phyloP scores from a whole-genome alignment of 116 monocot genomes.

The Zostera marina region DNA sequence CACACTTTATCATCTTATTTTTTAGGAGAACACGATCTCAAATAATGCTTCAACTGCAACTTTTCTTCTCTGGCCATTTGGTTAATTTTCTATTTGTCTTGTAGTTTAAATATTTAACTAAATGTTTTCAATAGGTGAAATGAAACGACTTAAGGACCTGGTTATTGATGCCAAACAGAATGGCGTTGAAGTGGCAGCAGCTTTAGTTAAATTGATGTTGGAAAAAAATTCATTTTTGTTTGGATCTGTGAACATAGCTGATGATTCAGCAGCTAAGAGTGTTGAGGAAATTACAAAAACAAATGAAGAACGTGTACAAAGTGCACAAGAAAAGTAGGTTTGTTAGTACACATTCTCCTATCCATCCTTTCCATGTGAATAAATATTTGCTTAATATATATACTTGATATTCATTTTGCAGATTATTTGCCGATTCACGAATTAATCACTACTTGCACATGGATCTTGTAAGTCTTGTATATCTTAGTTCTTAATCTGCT shows the following conservation, averaged over 20 bases:
- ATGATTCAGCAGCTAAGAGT: conserved; percentile 21
- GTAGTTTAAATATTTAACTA: no score
- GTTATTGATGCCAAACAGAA: conserved; percentile 61
- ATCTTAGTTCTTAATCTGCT: no score
- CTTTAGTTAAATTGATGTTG: conserved; percentile 76
- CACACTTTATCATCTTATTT: no score
- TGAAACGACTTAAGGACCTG: conserved; percentile 53
- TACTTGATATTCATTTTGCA: no score
- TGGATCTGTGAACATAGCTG: conserved; percentile 51
- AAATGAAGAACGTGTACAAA: conserved; percentile 42
- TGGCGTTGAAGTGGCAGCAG: conserved; percentile 25
- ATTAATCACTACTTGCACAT: conserved; percentile 68
- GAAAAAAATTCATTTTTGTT: conserved; percentile 46
- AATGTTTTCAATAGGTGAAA: conserved; percentile 35
- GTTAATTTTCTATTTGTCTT: no score
- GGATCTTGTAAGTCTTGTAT: conserved; percentile 54
- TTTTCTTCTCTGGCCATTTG: no score
- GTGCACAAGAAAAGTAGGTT: conserved; percentile 58
- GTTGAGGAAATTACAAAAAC: conserved; percentile 34
- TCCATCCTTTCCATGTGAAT: no score
- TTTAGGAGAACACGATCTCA: no score
- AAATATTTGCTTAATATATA: no score
- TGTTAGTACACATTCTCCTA: not conserved
- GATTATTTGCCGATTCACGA: conserved; percentile 45
- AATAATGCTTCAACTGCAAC: no score